Evolutionary conservation across 352 stramenopile genomes (phyloP), one percentile per base, ranked within the genome.

Genomic region (Globisporangium radiosum): DNA sequence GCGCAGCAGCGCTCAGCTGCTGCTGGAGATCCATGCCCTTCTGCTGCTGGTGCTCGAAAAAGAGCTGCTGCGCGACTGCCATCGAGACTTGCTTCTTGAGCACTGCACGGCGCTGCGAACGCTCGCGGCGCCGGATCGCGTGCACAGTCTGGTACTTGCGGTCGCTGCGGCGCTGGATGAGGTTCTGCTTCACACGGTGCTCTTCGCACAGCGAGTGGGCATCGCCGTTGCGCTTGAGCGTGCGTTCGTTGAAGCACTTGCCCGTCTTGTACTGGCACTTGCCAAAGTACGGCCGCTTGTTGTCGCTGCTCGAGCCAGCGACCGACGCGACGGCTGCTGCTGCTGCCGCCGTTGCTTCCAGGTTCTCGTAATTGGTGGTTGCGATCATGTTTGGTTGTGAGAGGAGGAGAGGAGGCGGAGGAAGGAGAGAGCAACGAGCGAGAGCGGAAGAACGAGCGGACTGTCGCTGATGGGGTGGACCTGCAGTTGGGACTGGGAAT

Each of bases 261-360:
- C 85, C 81, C 36, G 85, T 92, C 63, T 94, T 91, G 76, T 94
- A 94, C 68, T 90, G 77, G 62, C 82, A 94, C 63, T 92, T 94
- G 66, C 81, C 81, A 36, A 77, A 77, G 69, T 88, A 89, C 47
- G 66, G 52, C 0, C 78, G 74, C 39, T 62, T 57, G 37, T 7
- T 33, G 17, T 40, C 56, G 14, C 36, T 47, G 5, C 36, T 52
- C 11, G 8, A 13, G 10, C 40, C 49, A 10, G 50, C 54, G 38
- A 36, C 25, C 47, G 63, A 66, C 13, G 48, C 15, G 0, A 52
- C 13, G 38, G 53, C 57, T 56, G 57, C 43, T 51, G 33, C 42
- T 10, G 19, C 11, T 0, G 48, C 44, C 4, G 48, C 44, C 4
- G 17, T 19, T 39, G 59, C 60, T 14, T 49, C 45, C 55, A 66